These are phyloP conservation scores for Aspergillus affinis DNA, from an alignment of 495 filamentous ascomycete genomes.

Conservation along the genomic window DNA sequence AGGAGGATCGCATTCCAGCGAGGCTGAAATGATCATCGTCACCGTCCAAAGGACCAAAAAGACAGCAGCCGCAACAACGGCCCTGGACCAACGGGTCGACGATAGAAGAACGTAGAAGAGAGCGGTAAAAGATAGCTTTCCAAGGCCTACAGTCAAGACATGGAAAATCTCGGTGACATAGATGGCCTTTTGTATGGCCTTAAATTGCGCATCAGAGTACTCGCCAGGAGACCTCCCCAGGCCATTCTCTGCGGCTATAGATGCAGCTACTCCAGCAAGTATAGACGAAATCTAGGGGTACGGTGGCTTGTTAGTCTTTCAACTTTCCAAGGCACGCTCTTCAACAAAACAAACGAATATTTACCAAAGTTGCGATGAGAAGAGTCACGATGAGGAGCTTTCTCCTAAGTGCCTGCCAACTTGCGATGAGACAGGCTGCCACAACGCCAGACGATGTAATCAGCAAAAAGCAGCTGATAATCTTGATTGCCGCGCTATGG, in stretches of 20 bases:
- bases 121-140: conserved; percentile 4
- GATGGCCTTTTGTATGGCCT: background rate
- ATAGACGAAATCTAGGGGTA: background rate
- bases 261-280: background rate
- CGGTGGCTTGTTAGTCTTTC: background rate
- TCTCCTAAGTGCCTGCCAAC: conserved; percentile 3
- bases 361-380: background rate
- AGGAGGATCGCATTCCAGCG: background rate
- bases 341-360: background rate
- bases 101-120: conserved; percentile 5
- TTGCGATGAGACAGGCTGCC: conserved; percentile 3
- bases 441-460: background rate
- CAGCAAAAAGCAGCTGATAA: conserved; percentile 4
- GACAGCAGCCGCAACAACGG: background rate
- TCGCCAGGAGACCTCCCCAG: background rate
- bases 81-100: background rate
- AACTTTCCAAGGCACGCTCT: no score
- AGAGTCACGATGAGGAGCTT: conserved; percentile 3
- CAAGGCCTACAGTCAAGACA: conserved; percentile 5
- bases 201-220: background rate
- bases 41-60: background rate
- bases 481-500: background rate
- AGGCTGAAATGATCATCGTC: background rate
- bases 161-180: background rate
- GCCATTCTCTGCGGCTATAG: background rate